Evolutionary conservation across 192 early-diverging fungal species (phyloP).

Genomic region (Phlyctochytrium planicorne): DNA sequence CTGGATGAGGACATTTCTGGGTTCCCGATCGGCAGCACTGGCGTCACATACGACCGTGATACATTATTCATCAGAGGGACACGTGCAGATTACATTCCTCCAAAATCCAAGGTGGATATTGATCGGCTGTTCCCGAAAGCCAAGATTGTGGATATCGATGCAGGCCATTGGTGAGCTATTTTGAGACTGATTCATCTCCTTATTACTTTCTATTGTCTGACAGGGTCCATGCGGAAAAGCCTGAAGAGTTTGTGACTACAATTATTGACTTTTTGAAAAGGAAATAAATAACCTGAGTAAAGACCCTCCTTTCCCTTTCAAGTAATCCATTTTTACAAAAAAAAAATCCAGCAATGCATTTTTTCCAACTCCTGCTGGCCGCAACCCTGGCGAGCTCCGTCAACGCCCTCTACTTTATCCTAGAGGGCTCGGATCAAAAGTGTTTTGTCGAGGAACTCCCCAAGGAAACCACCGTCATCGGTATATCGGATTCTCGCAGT

Average conservation of each 20-base stretch:
- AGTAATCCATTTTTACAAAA: too few relatives aligned
- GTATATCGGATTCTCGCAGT: too few relatives aligned
- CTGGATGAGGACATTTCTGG: constrained; percentile 19
- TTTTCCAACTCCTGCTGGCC: constrained; percentile 5
- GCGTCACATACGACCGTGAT: constrained; percentile 53
- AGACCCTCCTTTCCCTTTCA: too few relatives aligned
- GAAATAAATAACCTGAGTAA: too few relatives aligned
- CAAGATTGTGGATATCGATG: constrained; percentile 64
- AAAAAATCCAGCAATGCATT: too few relatives aligned
- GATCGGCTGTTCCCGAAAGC: constrained; percentile 69
- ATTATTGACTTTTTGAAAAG: constrained; percentile 25
- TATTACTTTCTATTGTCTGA: background rate
- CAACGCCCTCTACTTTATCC: constrained; percentile 84
- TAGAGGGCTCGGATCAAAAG: constrained; percentile 81
- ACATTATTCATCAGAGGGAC: constrained; percentile 83
- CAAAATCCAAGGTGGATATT: constrained; percentile 56
- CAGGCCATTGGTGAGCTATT: constrained; percentile 78
- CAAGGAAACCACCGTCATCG: constrained; percentile 79
- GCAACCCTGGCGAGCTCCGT: constrained; percentile 6
- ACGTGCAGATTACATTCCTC: constrained; percentile 65
- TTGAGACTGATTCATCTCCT: background rate
- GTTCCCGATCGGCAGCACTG: constrained; percentile 32
- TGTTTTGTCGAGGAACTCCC: constrained; percentile 97
- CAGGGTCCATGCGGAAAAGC: constrained; percentile 50
- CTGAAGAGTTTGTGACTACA: constrained; percentile 36